Base-by-base conservation (phyloP, 73 alveolate species). In the Paramecium pentaurelia region DNA sequence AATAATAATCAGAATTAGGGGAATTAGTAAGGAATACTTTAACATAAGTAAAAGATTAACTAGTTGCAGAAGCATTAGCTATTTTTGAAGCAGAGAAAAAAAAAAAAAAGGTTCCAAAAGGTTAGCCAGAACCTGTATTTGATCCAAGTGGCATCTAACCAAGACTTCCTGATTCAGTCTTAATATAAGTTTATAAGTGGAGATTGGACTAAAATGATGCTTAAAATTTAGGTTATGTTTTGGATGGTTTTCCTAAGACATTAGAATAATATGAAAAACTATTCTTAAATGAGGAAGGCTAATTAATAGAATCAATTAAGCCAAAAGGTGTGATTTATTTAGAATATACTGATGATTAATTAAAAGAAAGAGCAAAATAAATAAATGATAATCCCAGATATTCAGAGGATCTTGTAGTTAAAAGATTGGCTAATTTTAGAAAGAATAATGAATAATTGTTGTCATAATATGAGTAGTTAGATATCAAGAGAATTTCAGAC, bases 161-260 rank as follows among this genome's bases (percentile, higher is more conserved):
- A 44, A 71, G 92, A 58, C 47, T 92, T 20, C 93, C 93, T 86
- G 93, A 92, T 51, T 28, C 51, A 11, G 77, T 89, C 34, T n/a
- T 89, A 10, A 71, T 89, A 22, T 11, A 71, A 25, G 86, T 60
- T 3, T 89, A 71, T 70, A 16, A 71, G 49, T 71, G 94, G 94
- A 77, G 94, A 47, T 37, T 89, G 9, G 49, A 89, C 6, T 28
- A 89, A 89, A 89, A 71, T 7, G 94, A 71, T 71, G 86, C 86
- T 3, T 42, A 88, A 84, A 92, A 86, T 44, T 59, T 84, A 40
- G 97, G 97, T 8, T 84, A 84, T 60, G 88, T 94, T 37, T 86
- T 88, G 12, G 97, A 94, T 68, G 94, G 94, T 27, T 92, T 83
- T 77, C 95, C 95, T 3, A 94, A 94, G 44, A 88, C 92, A 22